These are phyloP conservation scores for Solanum hybrid DNA, from an alignment of 305 asterid species.

Conservation along the genomic window DNA sequence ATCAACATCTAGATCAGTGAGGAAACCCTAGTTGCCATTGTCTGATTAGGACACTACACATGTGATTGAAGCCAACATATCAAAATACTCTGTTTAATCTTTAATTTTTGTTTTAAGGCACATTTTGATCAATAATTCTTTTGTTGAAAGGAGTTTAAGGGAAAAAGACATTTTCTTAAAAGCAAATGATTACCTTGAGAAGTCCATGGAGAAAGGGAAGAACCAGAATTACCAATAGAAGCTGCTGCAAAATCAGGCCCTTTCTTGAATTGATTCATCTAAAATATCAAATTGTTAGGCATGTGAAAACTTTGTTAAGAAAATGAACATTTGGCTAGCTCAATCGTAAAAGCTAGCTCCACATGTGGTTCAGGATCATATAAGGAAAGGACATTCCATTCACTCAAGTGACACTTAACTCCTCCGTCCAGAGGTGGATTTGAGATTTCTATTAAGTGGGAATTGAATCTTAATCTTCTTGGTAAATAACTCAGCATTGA, in stretches of 20 bases:
- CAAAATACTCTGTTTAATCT: neutral
- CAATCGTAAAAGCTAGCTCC: neutral
- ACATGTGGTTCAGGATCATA: neutral
- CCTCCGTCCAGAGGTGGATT: neutral
- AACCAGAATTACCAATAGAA: conserved; percentile 37
- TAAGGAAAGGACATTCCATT: neutral
- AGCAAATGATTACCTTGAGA: conserved; percentile 19
- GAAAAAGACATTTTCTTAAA: neutral
- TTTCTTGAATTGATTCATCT: conserved; percentile 37
- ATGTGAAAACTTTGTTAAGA: neutral
- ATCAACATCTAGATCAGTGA: neutral
- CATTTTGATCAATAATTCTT: neutral
- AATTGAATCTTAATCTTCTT: neutral
- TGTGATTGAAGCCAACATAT: neutral
- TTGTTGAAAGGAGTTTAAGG: neutral
- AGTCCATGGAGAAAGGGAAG: conserved; percentile 25
- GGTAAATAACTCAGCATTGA: neutral
- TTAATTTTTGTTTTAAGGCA: neutral
- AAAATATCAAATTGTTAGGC: neutral
- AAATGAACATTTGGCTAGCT: neutral
- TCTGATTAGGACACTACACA: conserved; percentile 5
- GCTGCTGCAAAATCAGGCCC: conserved; percentile 49
- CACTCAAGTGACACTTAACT: neutral
- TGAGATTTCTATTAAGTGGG: neutral
- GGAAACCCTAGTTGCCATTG: neutral